phyloP scores from a whole-genome alignment of 2,329 filamentous ascomycete genomes.

The Cordyceps sp. region DNA sequence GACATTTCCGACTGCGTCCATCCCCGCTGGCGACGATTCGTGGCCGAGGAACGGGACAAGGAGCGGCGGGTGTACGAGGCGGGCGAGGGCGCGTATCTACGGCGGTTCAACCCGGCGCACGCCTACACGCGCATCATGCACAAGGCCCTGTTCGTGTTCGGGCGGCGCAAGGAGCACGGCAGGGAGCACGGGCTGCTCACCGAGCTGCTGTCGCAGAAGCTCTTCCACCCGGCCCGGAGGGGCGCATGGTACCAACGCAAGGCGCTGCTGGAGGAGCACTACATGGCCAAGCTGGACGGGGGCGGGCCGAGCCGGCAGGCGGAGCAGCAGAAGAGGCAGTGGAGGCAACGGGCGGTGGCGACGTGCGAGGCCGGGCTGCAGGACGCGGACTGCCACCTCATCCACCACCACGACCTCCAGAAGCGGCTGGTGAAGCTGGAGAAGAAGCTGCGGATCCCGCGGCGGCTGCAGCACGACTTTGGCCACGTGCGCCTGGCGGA shows the following conservation, averaged over 20 bases:
- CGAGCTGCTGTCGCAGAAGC: slow-evolving; percentile 60
- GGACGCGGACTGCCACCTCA: slow-evolving; percentile 76
- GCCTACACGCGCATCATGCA: slow-evolving; percentile 87
- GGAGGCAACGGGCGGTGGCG: slow-evolving; percentile 56
- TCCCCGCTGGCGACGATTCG: slow-evolving; percentile 60
- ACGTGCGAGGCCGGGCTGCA: slow-evolving; percentile 82
- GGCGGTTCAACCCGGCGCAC: slow-evolving; percentile 80
- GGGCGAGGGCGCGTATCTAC: slow-evolving; percentile 76
- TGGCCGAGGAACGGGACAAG: slow-evolving; percentile 60
- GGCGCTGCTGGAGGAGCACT: slow-evolving; percentile 86
- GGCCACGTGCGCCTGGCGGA: slow-evolving; percentile 64
- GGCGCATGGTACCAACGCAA: slow-evolving; percentile 95
- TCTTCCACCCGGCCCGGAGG: slow-evolving; percentile 73
- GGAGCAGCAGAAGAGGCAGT: slow-evolving; percentile 57
- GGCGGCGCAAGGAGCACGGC: slow-evolving; percentile 63
- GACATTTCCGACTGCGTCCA: slow-evolving; percentile 59
- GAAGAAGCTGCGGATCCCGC: slow-evolving; percentile 64
- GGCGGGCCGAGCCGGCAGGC: slow-evolving; percentile 17
- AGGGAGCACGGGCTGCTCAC: slow-evolving; percentile 59
- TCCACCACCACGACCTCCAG: slow-evolving; percentile 87
- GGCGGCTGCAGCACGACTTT: slow-evolving; percentile 84
- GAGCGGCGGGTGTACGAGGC: slow-evolving; percentile 63
- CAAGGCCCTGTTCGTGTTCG: slow-evolving; percentile 66
- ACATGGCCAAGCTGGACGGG: slow-evolving; percentile 54
- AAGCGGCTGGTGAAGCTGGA: slow-evolving; percentile 89